Percentiles rank a stretch among this genome's conserved stretches.
Conservation (phyloP, 306 rosid genomes). For the Quercus dentata region DNA sequence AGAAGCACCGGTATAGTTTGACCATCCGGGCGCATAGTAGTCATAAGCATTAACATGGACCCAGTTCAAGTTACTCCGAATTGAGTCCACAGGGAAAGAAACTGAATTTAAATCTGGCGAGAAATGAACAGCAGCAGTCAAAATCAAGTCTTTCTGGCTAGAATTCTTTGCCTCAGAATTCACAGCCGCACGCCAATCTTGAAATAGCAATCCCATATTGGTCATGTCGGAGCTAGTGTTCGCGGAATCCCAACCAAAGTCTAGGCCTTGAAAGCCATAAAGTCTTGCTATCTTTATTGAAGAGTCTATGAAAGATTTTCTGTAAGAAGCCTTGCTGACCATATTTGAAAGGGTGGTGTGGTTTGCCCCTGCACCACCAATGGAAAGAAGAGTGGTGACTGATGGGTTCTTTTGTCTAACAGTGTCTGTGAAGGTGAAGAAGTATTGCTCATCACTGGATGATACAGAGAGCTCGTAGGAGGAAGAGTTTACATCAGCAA, state of each 20-base stretch:
- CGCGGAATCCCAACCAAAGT: conserved; percentile 22
- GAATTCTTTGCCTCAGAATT: conserved; percentile 21
- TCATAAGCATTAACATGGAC: conserved; percentile 31
- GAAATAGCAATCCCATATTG: conserved; percentile 24
- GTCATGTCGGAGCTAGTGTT: conserved; percentile 25
- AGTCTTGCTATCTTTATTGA: conserved; percentile 25
- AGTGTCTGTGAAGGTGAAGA: conserved; percentile 27
- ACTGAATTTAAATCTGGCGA: neutral
- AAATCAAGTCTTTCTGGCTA: conserved; percentile 11
- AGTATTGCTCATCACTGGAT: neutral
- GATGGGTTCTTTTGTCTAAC: conserved; percentile 33
- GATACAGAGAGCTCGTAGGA: conserved; percentile 25
- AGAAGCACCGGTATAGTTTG: conserved; percentile 6
- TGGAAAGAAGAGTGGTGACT: conserved; percentile 26
- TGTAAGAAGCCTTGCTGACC: conserved; percentile 10
- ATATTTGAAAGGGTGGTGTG: conserved; percentile 1
- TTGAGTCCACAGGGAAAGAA: conserved; percentile 25
- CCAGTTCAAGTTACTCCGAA: conserved; percentile 35
- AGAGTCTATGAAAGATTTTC: conserved; percentile 36
- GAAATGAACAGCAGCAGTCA: conserved; percentile 15
- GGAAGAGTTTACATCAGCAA: conserved; percentile 22
- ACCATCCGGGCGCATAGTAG: neutral
- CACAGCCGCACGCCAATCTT: conserved; percentile 34
- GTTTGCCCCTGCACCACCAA: neutral
- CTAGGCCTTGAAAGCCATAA: conserved; percentile 38